These are phyloP conservation scores for Amylostereum chailletii DNA, from an alignment of 1,284 basidiomycete species.

Conservation along the genomic window DNA sequence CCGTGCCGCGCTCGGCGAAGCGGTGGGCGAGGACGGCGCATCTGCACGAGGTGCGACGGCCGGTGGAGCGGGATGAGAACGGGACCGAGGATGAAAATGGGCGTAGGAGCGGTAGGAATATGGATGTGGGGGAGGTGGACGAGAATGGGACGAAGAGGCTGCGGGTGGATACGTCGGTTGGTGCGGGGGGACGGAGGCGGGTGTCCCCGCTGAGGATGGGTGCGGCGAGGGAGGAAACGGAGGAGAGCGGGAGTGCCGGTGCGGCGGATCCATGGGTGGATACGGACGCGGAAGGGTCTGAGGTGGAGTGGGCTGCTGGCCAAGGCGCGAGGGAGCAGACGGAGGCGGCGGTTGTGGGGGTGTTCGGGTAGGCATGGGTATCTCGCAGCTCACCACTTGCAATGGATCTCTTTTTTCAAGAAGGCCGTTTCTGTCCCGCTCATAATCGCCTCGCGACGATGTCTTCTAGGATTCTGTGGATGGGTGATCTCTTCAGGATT, in stretches of 20 bases:
- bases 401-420: too few relatives aligned
- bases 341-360: not conserved
- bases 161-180: not conserved
- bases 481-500: too few relatives aligned
- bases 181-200: not conserved
- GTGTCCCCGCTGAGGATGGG: constrained; percentile 10
- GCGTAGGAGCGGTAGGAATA: constrained; percentile 1
- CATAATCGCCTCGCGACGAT: too few relatives aligned
- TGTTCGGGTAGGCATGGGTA: not conserved
- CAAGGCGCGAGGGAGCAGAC: not conserved
- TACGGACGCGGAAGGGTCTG: constrained; percentile 24
- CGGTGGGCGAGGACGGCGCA: constrained; percentile 65
- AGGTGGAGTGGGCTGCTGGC: constrained; percentile 1
- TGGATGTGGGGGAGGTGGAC: not conserved
- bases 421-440: too few relatives aligned
- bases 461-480: too few relatives aligned
- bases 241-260: constrained; percentile 3
- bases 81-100: not conserved
- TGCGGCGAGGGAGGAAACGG: constrained; percentile 7
- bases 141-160: not conserved
- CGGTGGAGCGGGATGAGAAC: not conserved
- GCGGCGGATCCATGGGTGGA: constrained; percentile 25
- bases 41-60: constrained; percentile 52
- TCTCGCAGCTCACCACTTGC: too few relatives aligned
- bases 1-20: constrained; percentile 38